A percentile compares a stretch with the other conserved stretches of the same genome.
phyloP scores from a whole-genome alignment of 495 filamentous ascomycete species.

The Podospora sp. region DNA sequence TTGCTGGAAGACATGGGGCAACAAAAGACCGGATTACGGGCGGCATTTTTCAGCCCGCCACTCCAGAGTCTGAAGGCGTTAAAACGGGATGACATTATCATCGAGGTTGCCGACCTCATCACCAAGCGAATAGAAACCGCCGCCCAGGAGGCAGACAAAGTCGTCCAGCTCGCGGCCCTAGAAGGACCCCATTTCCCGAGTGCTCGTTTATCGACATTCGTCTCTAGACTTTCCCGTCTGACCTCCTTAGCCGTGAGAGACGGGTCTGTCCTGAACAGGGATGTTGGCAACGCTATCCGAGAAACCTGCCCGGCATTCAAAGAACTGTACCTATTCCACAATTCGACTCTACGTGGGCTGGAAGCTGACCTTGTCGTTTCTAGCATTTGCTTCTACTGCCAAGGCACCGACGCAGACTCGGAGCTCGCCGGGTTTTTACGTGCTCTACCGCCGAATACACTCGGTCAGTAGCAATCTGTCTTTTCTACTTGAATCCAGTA shows the following conservation, averaged over 20 bases:
- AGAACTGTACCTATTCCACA: constrained; percentile 51
- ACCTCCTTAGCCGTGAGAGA: constrained; percentile 57
- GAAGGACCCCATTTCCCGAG: constrained; percentile 35
- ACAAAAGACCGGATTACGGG: neutral
- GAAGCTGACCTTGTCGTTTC: constrained; percentile 61
- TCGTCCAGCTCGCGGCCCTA: constrained; percentile 52
- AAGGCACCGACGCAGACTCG: neutral
- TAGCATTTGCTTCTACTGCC: constrained; percentile 41
- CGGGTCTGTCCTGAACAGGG: constrained; percentile 57
- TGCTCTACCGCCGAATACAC: constrained; percentile 47
- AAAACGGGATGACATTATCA: constrained; percentile 22
- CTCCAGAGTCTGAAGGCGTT: constrained; percentile 42
- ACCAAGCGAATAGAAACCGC: constrained; percentile 38
- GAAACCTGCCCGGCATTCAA: constrained; percentile 63
- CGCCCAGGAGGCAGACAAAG: constrained; percentile 35
- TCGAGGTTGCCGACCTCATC: constrained; percentile 35
- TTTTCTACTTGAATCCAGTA: neutral
- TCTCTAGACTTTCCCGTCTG: constrained; percentile 40
- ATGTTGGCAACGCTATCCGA: constrained; percentile 55
- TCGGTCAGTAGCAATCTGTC: constrained; percentile 37
- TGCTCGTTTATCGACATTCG: constrained; percentile 38
- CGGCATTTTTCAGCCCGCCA: constrained; percentile 54
- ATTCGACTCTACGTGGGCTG: constrained; percentile 50
- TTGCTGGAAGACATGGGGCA: constrained; percentile 56
- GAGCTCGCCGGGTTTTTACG: neutral